These are phyloP conservation scores for Aegilops sharonensis DNA, from an alignment of 176 grass and related monocot genomes.

Conservation along the genomic window DNA sequence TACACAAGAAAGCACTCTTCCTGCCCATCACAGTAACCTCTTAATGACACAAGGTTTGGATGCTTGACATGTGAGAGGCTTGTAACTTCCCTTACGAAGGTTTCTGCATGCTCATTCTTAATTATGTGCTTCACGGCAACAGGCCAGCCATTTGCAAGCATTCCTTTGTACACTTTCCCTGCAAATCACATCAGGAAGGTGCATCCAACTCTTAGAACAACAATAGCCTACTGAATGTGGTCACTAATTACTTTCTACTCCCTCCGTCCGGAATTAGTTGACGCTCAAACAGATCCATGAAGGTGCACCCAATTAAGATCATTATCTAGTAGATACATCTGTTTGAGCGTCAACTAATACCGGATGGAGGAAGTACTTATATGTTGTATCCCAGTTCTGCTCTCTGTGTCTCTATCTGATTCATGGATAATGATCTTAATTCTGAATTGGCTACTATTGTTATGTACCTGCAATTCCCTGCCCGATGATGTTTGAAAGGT, in stretches of 20 bases:
- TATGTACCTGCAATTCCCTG: conserved; percentile 62
- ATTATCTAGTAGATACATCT: too few relatives aligned
- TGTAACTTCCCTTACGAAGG: conserved; percentile 66
- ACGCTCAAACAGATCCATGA: too few relatives aligned
- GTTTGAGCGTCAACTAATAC: too few relatives aligned
- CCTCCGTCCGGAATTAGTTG: too few relatives aligned
- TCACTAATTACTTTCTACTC: background rate
- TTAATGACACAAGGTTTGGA: conserved; percentile 63
- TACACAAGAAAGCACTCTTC: conserved; percentile 73
- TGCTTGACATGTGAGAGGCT: conserved; percentile 65
- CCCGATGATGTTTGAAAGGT: conserved; percentile 50
- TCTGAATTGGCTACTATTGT: background rate
- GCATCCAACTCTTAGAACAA: conserved; percentile 10
- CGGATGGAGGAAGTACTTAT: background rate
- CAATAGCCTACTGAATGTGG: background rate
- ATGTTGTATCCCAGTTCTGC: conserved; percentile 9
- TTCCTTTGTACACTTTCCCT: conserved; percentile 75
- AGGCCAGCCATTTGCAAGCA: conserved; percentile 63
- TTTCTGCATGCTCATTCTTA: conserved; percentile 65
- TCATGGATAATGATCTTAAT: background rate
- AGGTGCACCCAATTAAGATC: too few relatives aligned
- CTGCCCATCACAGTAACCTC: conserved; percentile 55
- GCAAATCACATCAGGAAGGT: conserved; percentile 20
- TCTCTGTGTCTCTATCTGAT: background rate
- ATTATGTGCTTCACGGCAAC: conserved; percentile 70